Conservation (phyloP, 176 grass and related monocot species). For the Carex pumila region DNA sequence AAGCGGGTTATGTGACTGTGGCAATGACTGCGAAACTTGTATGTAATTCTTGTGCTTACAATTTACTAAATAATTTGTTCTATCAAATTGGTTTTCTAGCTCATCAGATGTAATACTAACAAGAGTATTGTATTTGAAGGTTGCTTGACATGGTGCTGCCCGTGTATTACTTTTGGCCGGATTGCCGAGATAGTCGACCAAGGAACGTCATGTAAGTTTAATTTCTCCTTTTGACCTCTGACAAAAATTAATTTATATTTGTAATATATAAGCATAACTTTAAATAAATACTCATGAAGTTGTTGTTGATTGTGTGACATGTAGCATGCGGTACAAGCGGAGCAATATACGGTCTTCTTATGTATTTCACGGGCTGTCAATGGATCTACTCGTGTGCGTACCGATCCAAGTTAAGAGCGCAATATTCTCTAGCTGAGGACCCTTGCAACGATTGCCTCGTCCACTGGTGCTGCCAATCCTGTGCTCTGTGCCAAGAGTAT, state of each 20-base stretch:
- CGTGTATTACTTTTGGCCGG: conserved; percentile 58
- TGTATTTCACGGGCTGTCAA: background rate
- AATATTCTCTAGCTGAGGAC: conserved; percentile 33
- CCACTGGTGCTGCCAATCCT: conserved; percentile 39
- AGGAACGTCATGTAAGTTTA: conserved; percentile 34
- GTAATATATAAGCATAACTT: no score
- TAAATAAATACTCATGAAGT: background rate
- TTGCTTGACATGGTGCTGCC: conserved; percentile 56
- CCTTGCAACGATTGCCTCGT: conserved; percentile 69
- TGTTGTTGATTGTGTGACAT: background rate
- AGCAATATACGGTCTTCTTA: conserved; percentile 26
- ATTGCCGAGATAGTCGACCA: conserved; percentile 63
- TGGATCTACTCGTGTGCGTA: conserved; percentile 48
- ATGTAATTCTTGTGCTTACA: conserved; percentile 34
- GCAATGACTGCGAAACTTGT: conserved; percentile 41
- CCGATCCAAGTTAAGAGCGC: conserved; percentile 40
- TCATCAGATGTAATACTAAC: background rate
- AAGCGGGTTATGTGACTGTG: conserved; percentile 45
- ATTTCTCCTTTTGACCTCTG: background rate
- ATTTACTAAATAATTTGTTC: background rate
- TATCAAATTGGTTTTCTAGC: background rate
- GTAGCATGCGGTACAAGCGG: conserved; percentile 38
- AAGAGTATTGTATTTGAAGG: conserved; percentile 14
- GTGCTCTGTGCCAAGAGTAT: conserved; percentile 65
- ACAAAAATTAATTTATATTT: background rate